A percentile compares a stretch with the other conserved stretches of the same genome.
Evolutionary conservation across 805 yeast species (phyloP).

Genomic region (Brettanomyces anomalus): DNA sequence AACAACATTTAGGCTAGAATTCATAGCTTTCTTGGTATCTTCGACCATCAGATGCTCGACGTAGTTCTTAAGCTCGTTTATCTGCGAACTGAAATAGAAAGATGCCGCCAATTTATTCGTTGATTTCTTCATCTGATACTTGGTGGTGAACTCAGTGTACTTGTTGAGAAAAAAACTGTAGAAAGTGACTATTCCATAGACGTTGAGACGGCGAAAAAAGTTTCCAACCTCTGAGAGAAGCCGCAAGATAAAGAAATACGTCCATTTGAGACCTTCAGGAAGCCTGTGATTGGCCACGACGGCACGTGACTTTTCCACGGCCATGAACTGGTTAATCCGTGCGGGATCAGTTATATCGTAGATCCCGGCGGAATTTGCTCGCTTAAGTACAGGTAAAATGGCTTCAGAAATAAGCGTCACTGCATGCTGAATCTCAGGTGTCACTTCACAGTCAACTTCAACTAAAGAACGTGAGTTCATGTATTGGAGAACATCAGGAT

Average conservation of each 20-base stretch:
- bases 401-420: constrained; percentile 53
- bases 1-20: constrained; percentile 11
- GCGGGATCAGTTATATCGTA: constrained; percentile 60
- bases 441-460: constrained; percentile 45
- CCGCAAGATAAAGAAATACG: constrained; percentile 51
- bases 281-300: constrained; percentile 43
- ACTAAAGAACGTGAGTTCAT: constrained; percentile 61
- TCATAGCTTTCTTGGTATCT: constrained; percentile 17
- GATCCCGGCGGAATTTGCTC: constrained; percentile 55
- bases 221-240: constrained; percentile 66
- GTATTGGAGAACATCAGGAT: constrained; percentile 71
- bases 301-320: constrained; percentile 59
- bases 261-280: constrained; percentile 70
- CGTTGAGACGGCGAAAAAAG: constrained; percentile 55
- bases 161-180: constrained; percentile 57
- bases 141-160: constrained; percentile 46
- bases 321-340: constrained; percentile 58
- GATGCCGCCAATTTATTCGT: constrained; percentile 53
- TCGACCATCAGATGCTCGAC: constrained; percentile 34
- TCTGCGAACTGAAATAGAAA: constrained; percentile 45
- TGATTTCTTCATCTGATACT: constrained; percentile 47
- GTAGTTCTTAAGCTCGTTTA: constrained; percentile 33
- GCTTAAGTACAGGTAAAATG: constrained; percentile 52
- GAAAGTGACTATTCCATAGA: constrained; percentile 79
- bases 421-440: constrained; percentile 47